Evolutionary conservation across 2,329 filamentous ascomycete species (phyloP).

Genomic region (Neofusicoccum laricinum): DNA sequence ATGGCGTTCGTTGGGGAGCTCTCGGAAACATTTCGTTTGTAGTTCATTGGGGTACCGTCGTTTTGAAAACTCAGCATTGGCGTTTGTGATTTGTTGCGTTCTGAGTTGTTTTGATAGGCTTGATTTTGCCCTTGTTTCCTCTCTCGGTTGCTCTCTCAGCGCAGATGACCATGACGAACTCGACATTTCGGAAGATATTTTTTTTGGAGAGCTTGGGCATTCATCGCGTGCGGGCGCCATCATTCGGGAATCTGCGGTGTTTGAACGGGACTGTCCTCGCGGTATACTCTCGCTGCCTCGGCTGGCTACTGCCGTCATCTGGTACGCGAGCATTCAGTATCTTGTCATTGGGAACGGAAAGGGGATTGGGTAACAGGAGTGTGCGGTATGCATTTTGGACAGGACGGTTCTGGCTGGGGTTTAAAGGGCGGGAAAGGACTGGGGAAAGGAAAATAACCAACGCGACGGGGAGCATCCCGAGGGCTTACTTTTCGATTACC

Average conservation of each 20-base stretch:
- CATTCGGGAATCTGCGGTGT: background rate
- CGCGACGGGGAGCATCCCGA: too few species aligned
- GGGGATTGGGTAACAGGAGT: background rate
- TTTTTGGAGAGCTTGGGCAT: background rate
- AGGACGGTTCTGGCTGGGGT: background rate
- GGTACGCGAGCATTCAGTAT: background rate
- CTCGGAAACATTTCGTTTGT: background rate
- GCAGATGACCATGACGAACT: background rate
- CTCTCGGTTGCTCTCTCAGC: background rate
- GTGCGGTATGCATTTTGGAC: background rate
- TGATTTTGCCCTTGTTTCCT: background rate
- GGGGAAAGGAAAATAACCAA: too few species aligned
- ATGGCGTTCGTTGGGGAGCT: background rate
- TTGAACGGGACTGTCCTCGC: background rate
- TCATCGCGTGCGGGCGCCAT: background rate
- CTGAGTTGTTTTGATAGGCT: conserved; percentile 10
- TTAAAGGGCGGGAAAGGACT: background rate
- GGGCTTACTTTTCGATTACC: too few species aligned
- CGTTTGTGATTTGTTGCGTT: conserved; percentile 8
- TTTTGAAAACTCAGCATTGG: conserved; percentile 5
- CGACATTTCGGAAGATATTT: background rate
- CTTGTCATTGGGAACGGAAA: background rate
- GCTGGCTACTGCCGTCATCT: background rate
- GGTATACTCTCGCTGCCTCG: background rate
- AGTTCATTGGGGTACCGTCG: background rate